phyloP scores from a whole-genome alignment of 2,329 filamentous ascomycete genomes.

The Cadophora sp. region DNA sequence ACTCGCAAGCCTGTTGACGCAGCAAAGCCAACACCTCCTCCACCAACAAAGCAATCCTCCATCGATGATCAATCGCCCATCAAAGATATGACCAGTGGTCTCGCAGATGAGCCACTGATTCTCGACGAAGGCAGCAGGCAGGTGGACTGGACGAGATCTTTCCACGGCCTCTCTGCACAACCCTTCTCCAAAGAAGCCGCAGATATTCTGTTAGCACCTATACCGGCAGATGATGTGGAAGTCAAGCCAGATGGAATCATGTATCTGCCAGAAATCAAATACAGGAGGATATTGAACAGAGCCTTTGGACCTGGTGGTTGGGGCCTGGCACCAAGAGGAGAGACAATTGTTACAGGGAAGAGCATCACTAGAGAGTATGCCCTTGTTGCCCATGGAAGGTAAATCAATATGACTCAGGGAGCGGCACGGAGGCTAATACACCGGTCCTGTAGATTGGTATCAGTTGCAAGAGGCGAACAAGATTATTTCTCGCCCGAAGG shows the following conservation, averaged over 20 bases:
- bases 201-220: constrained; percentile 65
- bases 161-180: constrained; percentile 68
- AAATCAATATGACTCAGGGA: constrained; percentile 45
- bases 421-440: constrained; percentile 20
- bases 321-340: constrained; percentile 89
- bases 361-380: constrained; percentile 90
- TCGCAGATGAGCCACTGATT: constrained; percentile 57
- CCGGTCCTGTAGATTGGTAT: constrained; percentile 72
- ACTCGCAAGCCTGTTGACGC: constrained; percentile 33
- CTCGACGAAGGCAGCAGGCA: constrained; percentile 56
- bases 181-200: constrained; percentile 70
- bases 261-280: constrained; percentile 98
- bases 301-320: constrained; percentile 96
- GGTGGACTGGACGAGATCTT: constrained; percentile 78
- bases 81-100: constrained; percentile 54
- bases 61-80: constrained; percentile 51
- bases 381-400: constrained; percentile 87
- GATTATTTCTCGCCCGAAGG: constrained; percentile 89
- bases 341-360: constrained; percentile 63
- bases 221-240: constrained; percentile 81
- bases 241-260: constrained; percentile 97
- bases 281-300: constrained; percentile 85
- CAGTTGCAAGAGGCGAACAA: constrained; percentile 92
- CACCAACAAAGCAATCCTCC: constrained; percentile 53
- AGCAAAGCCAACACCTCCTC: constrained; percentile 20